Conservation (phyloP, 2,329 filamentous ascomycete genomes). For the Hortaea werneckii region DNA sequence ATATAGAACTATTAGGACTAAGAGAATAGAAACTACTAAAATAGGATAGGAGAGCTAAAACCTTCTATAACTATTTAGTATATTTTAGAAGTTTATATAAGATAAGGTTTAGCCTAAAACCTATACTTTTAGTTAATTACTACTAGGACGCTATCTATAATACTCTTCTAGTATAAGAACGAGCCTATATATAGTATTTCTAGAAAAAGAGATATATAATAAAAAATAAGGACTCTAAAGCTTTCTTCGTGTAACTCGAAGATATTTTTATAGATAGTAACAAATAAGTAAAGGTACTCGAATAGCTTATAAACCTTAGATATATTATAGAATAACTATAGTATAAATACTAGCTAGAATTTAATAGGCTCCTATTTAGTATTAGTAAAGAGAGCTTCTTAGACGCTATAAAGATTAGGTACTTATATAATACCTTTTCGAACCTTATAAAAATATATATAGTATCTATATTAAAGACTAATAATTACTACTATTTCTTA, state of each 20-base stretch:
- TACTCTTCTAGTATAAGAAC: not conserved
- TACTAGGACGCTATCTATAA: not conserved
- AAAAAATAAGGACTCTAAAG: no score
- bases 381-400: not conserved
- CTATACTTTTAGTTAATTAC: not conserved
- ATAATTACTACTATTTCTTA: slow-evolving; percentile 1
- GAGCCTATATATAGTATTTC: no score
- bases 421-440: slow-evolving; percentile 2
- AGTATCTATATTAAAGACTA: not conserved
- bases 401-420: slow-evolving; percentile 1
- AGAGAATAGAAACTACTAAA: not conserved
- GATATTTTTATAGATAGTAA: no score
- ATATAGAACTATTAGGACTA: no score
- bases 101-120: not conserved
- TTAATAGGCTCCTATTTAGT: slow-evolving; percentile 4
- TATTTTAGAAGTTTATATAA: not conserved
- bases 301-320: slow-evolving; percentile 3
- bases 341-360: slow-evolving; percentile 10
- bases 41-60: not conserved
- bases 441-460: not conserved
- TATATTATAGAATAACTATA: slow-evolving; percentile 3
- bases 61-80: not conserved
- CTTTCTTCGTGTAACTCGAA: no score
- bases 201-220: no score
- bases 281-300: no score